These are phyloP conservation scores for Arthrocladium fulminans DNA, from an alignment of 2,329 filamentous ascomycete genomes.

Conservation along the genomic window DNA sequence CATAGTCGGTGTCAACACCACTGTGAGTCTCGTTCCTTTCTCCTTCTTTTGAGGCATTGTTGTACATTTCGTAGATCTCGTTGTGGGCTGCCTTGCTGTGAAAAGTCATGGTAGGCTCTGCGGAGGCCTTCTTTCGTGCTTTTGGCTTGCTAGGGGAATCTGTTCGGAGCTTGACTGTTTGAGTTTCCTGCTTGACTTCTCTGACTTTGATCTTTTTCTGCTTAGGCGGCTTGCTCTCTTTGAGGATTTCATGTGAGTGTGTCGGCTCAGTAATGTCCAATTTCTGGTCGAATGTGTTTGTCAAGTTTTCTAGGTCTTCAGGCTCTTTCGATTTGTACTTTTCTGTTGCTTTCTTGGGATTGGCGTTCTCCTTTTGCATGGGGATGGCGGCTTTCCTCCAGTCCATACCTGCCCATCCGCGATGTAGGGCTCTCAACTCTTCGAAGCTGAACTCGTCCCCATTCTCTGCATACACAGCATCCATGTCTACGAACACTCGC, in stretches of 20 bases:
- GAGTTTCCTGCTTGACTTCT: conserved; percentile 76
- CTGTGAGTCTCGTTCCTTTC: conserved; percentile 46
- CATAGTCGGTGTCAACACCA: conserved; percentile 57
- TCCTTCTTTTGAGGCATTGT: conserved; percentile 60
- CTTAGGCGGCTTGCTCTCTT: conserved; percentile 30
- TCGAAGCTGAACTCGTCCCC: conserved; percentile 80
- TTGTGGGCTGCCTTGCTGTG: conserved; percentile 92
- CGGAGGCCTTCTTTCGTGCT: conserved; percentile 63
- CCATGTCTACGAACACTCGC: conserved; percentile 76
- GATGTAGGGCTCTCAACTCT: conserved; percentile 70
- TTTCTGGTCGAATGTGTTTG: conserved; percentile 16
- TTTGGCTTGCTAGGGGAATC: conserved; percentile 83
- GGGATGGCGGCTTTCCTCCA: conserved; percentile 37
- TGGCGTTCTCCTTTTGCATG: conserved; percentile 1
- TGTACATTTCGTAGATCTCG: conserved; percentile 96
- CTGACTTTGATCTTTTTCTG: conserved; percentile 68
- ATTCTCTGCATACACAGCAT: conserved; percentile 72
- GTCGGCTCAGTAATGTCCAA: conserved; percentile 17
- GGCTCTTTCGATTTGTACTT: conserved; percentile 20
- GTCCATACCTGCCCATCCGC: conserved; percentile 55
- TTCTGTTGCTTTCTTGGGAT: conserved; percentile 8
- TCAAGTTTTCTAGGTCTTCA: conserved; percentile 24
- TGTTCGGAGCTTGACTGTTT: conserved; percentile 89
- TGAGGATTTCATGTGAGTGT: conserved; percentile 22
- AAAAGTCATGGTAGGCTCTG: conserved; percentile 95